Evolutionary conservation across 495 filamentous ascomycete species (phyloP), one percentile per base, ranked within the genome.

Genomic region (Neurospora africana): DNA sequence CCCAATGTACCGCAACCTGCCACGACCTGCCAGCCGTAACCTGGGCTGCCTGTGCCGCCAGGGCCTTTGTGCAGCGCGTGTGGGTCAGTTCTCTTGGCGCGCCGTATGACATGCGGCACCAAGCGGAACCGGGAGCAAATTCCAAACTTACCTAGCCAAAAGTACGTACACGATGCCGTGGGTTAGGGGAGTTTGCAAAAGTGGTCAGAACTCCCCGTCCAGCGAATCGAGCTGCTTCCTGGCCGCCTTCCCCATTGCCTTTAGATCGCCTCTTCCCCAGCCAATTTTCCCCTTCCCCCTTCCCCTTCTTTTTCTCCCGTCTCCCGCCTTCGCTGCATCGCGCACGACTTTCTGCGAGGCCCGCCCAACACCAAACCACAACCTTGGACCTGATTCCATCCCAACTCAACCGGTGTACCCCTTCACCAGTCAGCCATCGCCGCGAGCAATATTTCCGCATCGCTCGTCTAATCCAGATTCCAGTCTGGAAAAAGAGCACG

Each of bases 261-360:
- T 71, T 44, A 76, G 75, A 76, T 76, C 77, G 77, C 76, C 76
- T 75, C 73, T 69, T 75, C 75, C 76, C 76, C 75, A 74, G 73
- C 72, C 70, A 74, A 78, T 76, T 76, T 77, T 76, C 76, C 75
- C 73, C 73, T 70, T 71, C 72, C 74, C 70, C 71, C 70, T 75
- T 74, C 70, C 69, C 70, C 73, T 75, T 74, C 71, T 71, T 75
- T 68, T 71, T 68, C 47, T 72, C 72, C 69, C 67, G 67, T 69
- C 69, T 43, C 74, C 61, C 67, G 30, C 67, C 61, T 44, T 70
- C 13, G 44, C n/a, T 58, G 41, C 69, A 39, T 68, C 67, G 67
- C 39, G 71, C 71, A 65, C 27, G 53, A 65, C 53, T 65, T 30
- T 17, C 7, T 65, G 53, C 53, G 53, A 61, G 47, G 47, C 47